phyloP scores from a whole-genome alignment of 75 land plant species.

The Selaginella tamariscina region DNA sequence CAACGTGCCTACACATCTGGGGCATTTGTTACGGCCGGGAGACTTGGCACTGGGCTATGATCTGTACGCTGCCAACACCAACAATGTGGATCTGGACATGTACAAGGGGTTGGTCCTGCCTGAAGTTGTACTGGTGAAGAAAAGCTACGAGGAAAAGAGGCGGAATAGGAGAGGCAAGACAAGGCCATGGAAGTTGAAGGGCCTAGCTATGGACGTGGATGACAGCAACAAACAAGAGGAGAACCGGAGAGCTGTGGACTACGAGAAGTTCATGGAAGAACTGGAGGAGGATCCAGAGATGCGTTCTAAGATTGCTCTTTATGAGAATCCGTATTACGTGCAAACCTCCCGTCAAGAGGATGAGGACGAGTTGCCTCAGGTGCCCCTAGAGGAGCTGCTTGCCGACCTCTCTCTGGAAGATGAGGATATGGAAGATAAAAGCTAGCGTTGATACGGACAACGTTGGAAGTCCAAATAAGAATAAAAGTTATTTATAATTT shows the following conservation, averaged over 20 bases:
- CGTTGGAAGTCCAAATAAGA: no score
- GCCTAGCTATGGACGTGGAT: conserved; percentile 60
- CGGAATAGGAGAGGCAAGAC: conserved; percentile 48
- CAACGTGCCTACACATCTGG: conserved; percentile 47
- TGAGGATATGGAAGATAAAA: conserved; percentile 18
- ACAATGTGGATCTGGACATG: conserved; percentile 54
- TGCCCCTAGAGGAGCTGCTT: conserved; percentile 66
- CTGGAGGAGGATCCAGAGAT: conserved; percentile 76
- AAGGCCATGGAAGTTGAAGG: conserved; percentile 68
- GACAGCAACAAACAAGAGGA: conserved; percentile 25
- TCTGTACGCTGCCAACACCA: conserved; percentile 53
- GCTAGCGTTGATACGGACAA: not conserved
- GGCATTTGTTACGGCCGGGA: conserved; percentile 53
- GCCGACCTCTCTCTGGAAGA: conserved; percentile 46
- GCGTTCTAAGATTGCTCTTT: conserved; percentile 55
- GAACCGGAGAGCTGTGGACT: conserved; percentile 48
- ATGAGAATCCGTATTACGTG: conserved; percentile 38
- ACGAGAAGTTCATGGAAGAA: conserved; percentile 58
- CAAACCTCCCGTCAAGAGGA: conserved; percentile 49
- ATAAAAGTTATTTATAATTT: not conserved
- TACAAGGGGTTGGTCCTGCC: conserved; percentile 48
- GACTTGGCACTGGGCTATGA: conserved; percentile 77
- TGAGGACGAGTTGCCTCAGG: conserved; percentile 58
- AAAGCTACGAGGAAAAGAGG: conserved; percentile 77
- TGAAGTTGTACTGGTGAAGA: conserved; percentile 57